Base-by-base conservation (phyloP, 78 protist species). In the Bodo saltans region DNA sequence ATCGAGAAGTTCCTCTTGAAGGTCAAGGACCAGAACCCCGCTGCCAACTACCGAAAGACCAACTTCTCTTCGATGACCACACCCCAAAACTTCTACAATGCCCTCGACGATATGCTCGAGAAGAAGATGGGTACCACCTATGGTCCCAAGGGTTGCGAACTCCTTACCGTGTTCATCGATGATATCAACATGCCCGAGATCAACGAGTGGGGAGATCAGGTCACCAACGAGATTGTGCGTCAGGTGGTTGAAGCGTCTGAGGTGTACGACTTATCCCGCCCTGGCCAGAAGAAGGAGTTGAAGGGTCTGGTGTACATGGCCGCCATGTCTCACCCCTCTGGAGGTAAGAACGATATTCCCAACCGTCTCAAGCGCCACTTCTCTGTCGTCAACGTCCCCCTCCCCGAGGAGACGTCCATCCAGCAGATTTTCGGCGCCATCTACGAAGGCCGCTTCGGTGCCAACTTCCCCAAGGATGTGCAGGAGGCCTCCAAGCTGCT, bases 331-430 rank as follows among this genome's bases (percentile, higher is more conserved):
- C 92, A 86, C 39, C 95, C 97, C 1, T 94, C 94, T 23, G 97
- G 95, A 3, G 97, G 97, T 29, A 83, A 89, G 37, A 91, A 92
- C 80, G 95, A 95, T 72, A 86, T 95, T 42, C 95, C 97, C 37
- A 38, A 85, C 42, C 93, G 97, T 23, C 85, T 91, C 68, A 91
- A 92, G 80, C 88, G 95, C n/a, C 95, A 90, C 70, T 92, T 91
- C 68, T 27, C 79, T 78, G 53, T 87, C 28, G 88, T 89, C 91
- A 90, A 88, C 78, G 83, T 90, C 74, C 90, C 96, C 26, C 85
- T 92, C 68, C 97, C 97, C 0, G 38, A 76, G 28, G 25, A 37
- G 28, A 52, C 35, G 42, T 72, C 92, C 11, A 80, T 95, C 60
- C 76, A 90, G 37, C 78, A 40, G 79, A 90, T 95, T 75, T 95